phyloP scores from a whole-genome alignment of 2,329 filamentous ascomycete genomes.

The Colletotrichum nymphaeae region DNA sequence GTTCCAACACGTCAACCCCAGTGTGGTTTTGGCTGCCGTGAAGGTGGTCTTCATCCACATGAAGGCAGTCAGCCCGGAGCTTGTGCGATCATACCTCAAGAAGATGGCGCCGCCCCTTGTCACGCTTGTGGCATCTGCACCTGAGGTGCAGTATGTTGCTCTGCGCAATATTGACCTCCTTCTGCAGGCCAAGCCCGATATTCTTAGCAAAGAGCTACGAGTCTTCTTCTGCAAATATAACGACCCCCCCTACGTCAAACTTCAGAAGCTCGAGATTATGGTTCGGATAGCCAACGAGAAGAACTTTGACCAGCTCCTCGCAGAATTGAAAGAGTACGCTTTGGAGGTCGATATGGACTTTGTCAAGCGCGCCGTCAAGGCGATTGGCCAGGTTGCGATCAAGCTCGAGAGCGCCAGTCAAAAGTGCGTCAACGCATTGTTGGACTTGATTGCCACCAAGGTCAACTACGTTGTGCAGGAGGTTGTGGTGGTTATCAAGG shows the following conservation, averaged over 20 bases:
- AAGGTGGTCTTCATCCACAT: slow-evolving; percentile 99
- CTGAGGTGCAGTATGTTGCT: slow-evolving; percentile 98
- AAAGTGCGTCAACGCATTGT: slow-evolving; percentile 92
- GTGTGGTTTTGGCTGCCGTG: slow-evolving; percentile 95
- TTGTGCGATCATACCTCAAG: slow-evolving; percentile 88
- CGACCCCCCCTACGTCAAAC: slow-evolving; percentile 95
- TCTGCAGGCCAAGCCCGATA: slow-evolving; percentile 94
- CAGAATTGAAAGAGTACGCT: slow-evolving; percentile 96
- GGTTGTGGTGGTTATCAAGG: slow-evolving; percentile 98
- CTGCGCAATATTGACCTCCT: slow-evolving; percentile 95
- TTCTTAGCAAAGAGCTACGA: slow-evolving; percentile 94
- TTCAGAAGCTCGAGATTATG: slow-evolving; percentile 99
- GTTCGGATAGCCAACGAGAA: slow-evolving; percentile 97
- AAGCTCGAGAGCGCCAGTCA: slow-evolving; percentile 97
- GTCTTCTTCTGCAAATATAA: slow-evolving; percentile 99
- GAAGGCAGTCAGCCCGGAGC: slow-evolving; percentile 81
- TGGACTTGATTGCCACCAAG: slow-evolving; percentile 96
- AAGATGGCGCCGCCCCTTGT: slow-evolving; percentile 98
- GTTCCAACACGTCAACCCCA: slow-evolving; percentile 98
- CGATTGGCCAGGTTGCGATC: slow-evolving; percentile 97
- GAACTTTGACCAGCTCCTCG: slow-evolving; percentile 93
- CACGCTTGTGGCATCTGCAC: slow-evolving; percentile 92
- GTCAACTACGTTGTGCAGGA: slow-evolving; percentile 99
- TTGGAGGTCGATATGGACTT: slow-evolving; percentile 99
- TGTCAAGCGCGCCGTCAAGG: slow-evolving; percentile 91